phyloP scores from a whole-genome alignment of 768 basidiomycete species.

The Suillus variegatus region DNA sequence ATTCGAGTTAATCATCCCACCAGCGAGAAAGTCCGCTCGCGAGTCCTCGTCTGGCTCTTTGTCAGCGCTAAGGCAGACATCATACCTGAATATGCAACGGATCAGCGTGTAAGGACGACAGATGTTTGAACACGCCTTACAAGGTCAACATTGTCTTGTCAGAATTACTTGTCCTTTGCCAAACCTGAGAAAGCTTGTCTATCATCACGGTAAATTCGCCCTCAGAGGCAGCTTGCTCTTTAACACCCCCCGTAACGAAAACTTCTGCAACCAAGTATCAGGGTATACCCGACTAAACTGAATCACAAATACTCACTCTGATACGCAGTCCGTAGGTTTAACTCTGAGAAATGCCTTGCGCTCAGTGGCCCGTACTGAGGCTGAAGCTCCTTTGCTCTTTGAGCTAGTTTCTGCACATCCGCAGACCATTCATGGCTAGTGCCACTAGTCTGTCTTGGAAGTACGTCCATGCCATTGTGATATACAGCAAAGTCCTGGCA shows the following conservation, averaged over 20 bases:
- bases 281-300: not conserved
- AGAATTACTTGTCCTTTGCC: constrained; percentile 51
- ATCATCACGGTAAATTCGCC: constrained; percentile 45
- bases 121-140: constrained; percentile 37
- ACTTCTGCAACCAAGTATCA: constrained; percentile 37
- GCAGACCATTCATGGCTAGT: constrained; percentile 38
- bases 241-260: constrained; percentile 30
- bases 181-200: constrained; percentile 55
- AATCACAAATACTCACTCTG: constrained; percentile 44
- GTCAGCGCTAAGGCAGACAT: constrained; percentile 58
- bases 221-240: constrained; percentile 34
- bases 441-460: not conserved
- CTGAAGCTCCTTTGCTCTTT: constrained; percentile 23
- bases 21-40: constrained; percentile 61
- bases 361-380: constrained; percentile 47
- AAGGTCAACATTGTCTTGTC: constrained; percentile 60
- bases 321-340: constrained; percentile 56
- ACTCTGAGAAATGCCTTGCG: constrained; percentile 42
- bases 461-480: constrained; percentile 15
- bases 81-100: constrained; percentile 46
- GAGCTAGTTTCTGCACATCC: constrained; percentile 40
- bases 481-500: constrained; percentile 40
- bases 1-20: constrained; percentile 49
- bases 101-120: constrained; percentile 3
- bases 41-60: constrained; percentile 44